A percentile compares a stretch with the other conserved stretches of the same genome.
phyloP scores from a whole-genome alignment of 805 yeast genomes.

The Clavispora fructus region DNA sequence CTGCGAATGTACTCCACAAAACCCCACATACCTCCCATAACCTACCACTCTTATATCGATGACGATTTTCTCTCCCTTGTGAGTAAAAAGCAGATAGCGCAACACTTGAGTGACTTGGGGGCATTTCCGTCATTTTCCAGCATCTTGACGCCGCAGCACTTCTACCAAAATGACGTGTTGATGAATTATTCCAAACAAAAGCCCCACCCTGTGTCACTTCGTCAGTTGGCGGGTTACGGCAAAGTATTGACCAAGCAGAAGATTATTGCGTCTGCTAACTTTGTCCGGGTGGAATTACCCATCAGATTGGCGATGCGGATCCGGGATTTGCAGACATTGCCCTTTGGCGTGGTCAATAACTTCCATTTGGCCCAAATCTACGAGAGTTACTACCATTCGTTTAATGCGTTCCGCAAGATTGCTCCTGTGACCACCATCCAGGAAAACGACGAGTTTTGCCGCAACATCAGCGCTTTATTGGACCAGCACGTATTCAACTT shows the following conservation, averaged over 20 bases:
- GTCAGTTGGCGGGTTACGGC: constrained; percentile 88
- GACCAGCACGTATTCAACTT: constrained; percentile 77
- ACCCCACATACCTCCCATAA: constrained; percentile 11
- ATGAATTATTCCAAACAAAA: constrained; percentile 53
- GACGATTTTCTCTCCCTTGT: constrained; percentile 31
- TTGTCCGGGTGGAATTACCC: constrained; percentile 81
- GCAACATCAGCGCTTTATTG: constrained; percentile 55
- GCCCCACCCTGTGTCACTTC: constrained; percentile 89
- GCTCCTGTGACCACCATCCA: constrained; percentile 62
- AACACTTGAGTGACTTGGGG: constrained; percentile 31
- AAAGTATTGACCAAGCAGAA: constrained; percentile 70
- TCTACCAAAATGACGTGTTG: constrained; percentile 74
- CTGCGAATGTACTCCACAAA: background rate
- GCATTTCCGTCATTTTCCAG: constrained; percentile 39
- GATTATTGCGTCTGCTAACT: constrained; percentile 77
- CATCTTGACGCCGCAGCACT: constrained; percentile 60
- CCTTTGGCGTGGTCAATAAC: constrained; percentile 79
- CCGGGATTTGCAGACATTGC: constrained; percentile 72
- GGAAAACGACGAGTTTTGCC: constrained; percentile 73
- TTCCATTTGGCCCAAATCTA: constrained; percentile 83
- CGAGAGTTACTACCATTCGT: constrained; percentile 82
- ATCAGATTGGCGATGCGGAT: constrained; percentile 78
- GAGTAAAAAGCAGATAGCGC: constrained; percentile 24
- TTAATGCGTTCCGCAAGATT: constrained; percentile 75
- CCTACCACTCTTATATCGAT: constrained; percentile 27